phyloP scores from a whole-genome alignment of 805 yeast species.

The Blastobotrys terrestris region DNA sequence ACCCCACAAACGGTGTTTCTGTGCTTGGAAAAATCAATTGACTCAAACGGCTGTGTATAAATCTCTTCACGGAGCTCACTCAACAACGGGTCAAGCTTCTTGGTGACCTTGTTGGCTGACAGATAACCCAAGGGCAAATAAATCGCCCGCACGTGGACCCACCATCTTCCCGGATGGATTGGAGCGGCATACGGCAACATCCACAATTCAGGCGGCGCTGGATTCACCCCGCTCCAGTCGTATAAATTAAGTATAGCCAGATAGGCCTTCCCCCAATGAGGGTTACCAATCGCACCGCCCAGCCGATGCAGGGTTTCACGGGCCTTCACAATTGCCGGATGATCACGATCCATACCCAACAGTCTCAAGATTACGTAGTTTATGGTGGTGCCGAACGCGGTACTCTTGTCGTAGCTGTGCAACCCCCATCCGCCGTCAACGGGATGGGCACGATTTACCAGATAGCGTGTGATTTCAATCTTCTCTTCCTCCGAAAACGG shows the following conservation, averaged over 20 bases:
- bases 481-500: constrained; percentile 61
- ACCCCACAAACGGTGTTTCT: constrained; percentile 86
- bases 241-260: constrained; percentile 72
- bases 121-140: constrained; percentile 83
- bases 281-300: constrained; percentile 87
- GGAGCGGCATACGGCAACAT: constrained; percentile 73
- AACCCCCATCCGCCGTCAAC: constrained; percentile 99
- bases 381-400: constrained; percentile 89
- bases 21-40: constrained; percentile 61
- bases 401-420: constrained; percentile 85
- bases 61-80: constrained; percentile 68
- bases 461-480: constrained; percentile 71
- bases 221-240: constrained; percentile 95
- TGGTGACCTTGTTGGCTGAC: constrained; percentile 47
- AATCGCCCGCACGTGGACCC: constrained; percentile 97
- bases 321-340: constrained; percentile 74
- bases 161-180: constrained; percentile 94
- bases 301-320: constrained; percentile 57
- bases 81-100: constrained; percentile 60
- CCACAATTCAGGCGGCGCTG: constrained; percentile 97
- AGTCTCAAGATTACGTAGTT: constrained; percentile 79
- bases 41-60: constrained; percentile 57
- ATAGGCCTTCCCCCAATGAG: constrained; percentile 99
- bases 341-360: constrained; percentile 66
- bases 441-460: constrained; percentile 90